Conservation (phyloP, 2,329 filamentous ascomycete species). For the Aspergillus latus region DNA sequence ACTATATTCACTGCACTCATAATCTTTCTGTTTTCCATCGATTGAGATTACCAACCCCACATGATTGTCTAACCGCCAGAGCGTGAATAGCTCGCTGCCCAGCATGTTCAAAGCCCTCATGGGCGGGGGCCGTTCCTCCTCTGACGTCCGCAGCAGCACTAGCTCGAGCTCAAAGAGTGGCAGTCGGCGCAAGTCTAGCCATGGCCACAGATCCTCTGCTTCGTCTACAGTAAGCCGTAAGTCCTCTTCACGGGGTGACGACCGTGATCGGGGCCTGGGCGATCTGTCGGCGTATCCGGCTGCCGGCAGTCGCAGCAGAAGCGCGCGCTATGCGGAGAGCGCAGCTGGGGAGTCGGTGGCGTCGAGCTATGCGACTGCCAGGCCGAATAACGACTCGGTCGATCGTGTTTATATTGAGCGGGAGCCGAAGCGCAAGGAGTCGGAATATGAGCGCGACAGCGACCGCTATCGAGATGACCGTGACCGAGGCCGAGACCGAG, state of each 20-base stretch:
- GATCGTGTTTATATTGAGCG: conserved; percentile 34
- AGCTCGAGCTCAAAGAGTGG: conserved; percentile 33
- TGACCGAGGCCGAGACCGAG: conserved; percentile 14
- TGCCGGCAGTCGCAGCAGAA: conserved; percentile 25
- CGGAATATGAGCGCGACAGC: conserved; percentile 25
- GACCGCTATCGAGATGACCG: conserved; percentile 14
- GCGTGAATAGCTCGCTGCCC: conserved; percentile 30
- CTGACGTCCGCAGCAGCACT: conserved; percentile 34
- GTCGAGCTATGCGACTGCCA: conserved; percentile 43
- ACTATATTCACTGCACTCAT: background rate
- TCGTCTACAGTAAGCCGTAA: conserved; percentile 39
- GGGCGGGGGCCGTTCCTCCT: conserved; percentile 38
- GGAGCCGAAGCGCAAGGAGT: conserved; percentile 28
- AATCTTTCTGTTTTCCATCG: conserved; percentile 14
- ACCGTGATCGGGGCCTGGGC: conserved; percentile 45
- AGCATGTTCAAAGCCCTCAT: conserved; percentile 42
- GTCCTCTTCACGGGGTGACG: conserved; percentile 48
- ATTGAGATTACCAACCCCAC: conserved; percentile 19
- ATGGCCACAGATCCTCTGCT: conserved; percentile 29
- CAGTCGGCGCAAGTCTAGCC: conserved; percentile 34
- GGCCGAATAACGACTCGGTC: conserved; percentile 29
- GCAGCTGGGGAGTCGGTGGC: conserved; percentile 33
- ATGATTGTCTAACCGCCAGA: conserved; percentile 29
- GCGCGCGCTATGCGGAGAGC: conserved; percentile 29
- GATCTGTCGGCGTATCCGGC: conserved; percentile 33